Percentiles rank a stretch among this genome's conserved stretches.
phyloP scores from a whole-genome alignment of 148 eudicot species.

The Nepenthes mirabilis region DNA sequence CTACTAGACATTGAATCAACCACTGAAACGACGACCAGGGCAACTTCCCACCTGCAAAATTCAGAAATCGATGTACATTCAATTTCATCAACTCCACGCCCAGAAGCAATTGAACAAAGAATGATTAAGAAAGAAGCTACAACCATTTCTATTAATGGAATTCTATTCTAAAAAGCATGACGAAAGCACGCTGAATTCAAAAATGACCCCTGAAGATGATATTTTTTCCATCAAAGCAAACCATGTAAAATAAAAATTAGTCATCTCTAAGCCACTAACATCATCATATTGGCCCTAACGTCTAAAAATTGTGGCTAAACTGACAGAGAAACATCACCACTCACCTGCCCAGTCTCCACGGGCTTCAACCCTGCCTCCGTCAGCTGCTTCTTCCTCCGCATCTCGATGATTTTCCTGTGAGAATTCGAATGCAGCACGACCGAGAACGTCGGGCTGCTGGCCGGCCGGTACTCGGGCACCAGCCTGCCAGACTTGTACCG shows the following conservation, averaged over 20 bases:
- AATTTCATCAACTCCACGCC: no score
- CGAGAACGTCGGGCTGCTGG: constrained; percentile 77
- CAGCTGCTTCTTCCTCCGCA: constrained; percentile 58
- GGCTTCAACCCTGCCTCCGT: neutral
- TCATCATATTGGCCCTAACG: neutral
- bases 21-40: no score
- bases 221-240: neutral
- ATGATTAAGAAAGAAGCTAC: neutral
- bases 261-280: neutral
- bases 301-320: neutral
- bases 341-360: neutral
- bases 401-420: constrained; percentile 72
- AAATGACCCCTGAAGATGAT: neutral
- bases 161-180: neutral
- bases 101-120: neutral
- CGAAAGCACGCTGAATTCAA: neutral
- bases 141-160: neutral
- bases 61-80: no score
- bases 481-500: constrained; percentile 85
- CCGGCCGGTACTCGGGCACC: constrained; percentile 78
- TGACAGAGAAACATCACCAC: neutral
- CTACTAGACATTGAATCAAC: no score
- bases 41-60: no score
- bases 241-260: neutral
- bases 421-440: constrained; percentile 66